Conservation (phyloP, 2,329 filamentous ascomycete species). For the Pseudodiploospora longispora region DNA sequence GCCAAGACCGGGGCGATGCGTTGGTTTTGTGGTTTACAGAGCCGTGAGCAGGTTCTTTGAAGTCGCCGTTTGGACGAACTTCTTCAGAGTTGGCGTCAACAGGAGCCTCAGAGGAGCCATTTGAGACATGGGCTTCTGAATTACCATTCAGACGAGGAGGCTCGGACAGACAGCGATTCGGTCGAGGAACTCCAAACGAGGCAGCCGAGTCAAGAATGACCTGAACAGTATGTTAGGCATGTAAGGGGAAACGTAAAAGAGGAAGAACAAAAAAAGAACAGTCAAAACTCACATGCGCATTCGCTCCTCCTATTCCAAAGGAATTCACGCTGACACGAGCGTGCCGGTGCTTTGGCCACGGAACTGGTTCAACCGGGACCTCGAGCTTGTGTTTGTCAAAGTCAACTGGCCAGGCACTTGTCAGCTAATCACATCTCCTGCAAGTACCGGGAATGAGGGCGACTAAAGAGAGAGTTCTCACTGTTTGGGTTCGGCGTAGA, state of each 20-base stretch:
- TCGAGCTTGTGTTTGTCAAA: conserved; percentile 14
- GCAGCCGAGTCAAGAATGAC: conserved; percentile 1
- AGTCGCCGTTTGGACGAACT: background rate
- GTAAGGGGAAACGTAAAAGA: background rate
- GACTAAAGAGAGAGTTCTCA: background rate
- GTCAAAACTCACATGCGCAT: conserved; percentile 20
- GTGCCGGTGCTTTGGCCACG: conserved; percentile 13
- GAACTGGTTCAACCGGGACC: conserved; percentile 11
- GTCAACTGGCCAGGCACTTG: conserved; percentile 6
- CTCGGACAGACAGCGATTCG: background rate
- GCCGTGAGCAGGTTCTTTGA: background rate
- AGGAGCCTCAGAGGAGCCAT: background rate
- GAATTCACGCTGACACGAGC: conserved; percentile 22
- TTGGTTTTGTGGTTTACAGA: background rate
- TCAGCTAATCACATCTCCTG: background rate
- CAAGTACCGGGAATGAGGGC: background rate
- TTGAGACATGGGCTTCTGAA: background rate
- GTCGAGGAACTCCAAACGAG: background rate
- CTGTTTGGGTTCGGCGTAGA: conserved; percentile 18
- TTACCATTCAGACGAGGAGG: background rate
- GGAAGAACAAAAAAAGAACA: background rate
- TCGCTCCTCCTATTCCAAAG: conserved; percentile 28
- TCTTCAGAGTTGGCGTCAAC: background rate
- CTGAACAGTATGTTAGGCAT: background rate
- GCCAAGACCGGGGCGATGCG: background rate